Evolutionary conservation across 768 basidiomycete species (phyloP).

Genomic region (Mrakia blollopis): DNA sequence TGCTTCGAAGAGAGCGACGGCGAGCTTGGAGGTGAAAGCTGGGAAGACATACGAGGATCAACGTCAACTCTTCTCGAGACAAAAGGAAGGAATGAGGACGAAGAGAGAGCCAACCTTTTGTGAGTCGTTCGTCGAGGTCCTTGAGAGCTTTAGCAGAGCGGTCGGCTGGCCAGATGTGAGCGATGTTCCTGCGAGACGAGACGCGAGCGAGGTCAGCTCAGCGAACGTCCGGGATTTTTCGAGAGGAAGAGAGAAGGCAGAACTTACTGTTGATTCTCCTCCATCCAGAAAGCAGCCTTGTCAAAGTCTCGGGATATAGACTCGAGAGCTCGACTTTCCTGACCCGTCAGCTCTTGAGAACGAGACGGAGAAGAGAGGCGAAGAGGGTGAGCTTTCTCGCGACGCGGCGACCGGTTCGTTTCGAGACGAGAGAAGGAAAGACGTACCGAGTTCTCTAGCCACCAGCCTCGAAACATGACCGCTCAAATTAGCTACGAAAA

Average conservation of each 20-base stretch:
- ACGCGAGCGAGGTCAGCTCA: background rate
- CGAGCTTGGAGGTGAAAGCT: slow-evolving; percentile 33
- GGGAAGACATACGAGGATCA: background rate
- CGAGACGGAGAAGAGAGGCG: no score
- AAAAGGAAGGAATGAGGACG: background rate
- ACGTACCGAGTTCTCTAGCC: slow-evolving; percentile 18
- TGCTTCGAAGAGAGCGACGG: slow-evolving; percentile 31
- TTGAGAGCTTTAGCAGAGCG: slow-evolving; percentile 21
- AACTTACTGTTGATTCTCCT: slow-evolving; percentile 27
- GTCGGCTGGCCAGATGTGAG: slow-evolving; percentile 26
- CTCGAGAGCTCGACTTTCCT: slow-evolving; percentile 28
- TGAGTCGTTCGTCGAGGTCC: slow-evolving; percentile 31
- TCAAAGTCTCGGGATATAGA: slow-evolving; percentile 30
- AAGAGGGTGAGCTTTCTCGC: background rate
- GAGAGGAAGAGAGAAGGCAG: background rate
- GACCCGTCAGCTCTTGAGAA: slow-evolving; percentile 20
- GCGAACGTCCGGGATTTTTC: background rate
- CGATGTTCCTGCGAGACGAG: slow-evolving; percentile 18
- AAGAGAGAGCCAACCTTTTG: slow-evolving; percentile 10
- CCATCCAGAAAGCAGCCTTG: slow-evolving; percentile 29
- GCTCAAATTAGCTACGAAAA: slow-evolving; percentile 22
- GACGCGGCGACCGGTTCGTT: background rate
- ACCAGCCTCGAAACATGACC: slow-evolving; percentile 24
- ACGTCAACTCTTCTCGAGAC: no score
- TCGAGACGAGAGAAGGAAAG: no score